A percentile compares a stretch with the other conserved stretches of the same genome.
Conservation (phyloP, 208 protist genomes). For the Herpetomonas samuelpessoai region DNA sequence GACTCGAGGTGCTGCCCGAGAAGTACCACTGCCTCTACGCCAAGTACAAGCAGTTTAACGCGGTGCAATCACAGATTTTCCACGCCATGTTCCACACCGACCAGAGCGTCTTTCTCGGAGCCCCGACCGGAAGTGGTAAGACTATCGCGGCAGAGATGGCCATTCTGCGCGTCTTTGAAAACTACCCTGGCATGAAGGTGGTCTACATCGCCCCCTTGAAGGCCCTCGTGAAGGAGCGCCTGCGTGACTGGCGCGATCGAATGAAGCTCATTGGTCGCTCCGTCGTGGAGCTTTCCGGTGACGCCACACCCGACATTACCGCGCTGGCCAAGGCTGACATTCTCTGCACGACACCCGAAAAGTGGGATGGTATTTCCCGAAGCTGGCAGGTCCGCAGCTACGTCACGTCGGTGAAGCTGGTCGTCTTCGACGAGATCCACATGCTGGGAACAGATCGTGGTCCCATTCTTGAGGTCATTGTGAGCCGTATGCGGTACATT, state of each 20-base stretch:
- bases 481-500: conserved; percentile 99
- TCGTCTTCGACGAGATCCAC: conserved; percentile 99
- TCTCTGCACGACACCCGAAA: conserved; percentile 99
- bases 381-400: conserved; percentile 97
- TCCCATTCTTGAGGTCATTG: conserved; percentile 99
- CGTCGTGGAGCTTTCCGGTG: conserved; percentile 98
- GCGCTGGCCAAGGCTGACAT: conserved; percentile 95
- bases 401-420: conserved; percentile 93
- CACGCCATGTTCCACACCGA: conserved; percentile 98
- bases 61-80: conserved; percentile 99
- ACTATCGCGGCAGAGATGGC: conserved; percentile 99
- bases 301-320: conserved; percentile 93
- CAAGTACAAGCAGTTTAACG: conserved; percentile 98
- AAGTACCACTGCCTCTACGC: conserved; percentile 88
- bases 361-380: conserved; percentile 99
- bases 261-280: conserved; percentile 92
- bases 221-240: conserved; percentile 98
- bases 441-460: conserved; percentile 99
- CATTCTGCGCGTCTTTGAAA: conserved; percentile 94
- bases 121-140: conserved; percentile 98
- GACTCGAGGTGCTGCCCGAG: conserved; percentile 86
- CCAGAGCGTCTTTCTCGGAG: conserved; percentile 97
- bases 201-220: conserved; percentile 99
- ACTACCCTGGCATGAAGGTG: conserved; percentile 90
- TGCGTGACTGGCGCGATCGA: conserved; percentile 96